Conservation (phyloP, 2,329 filamentous ascomycete species). For the Simplicillium sp. region DNA sequence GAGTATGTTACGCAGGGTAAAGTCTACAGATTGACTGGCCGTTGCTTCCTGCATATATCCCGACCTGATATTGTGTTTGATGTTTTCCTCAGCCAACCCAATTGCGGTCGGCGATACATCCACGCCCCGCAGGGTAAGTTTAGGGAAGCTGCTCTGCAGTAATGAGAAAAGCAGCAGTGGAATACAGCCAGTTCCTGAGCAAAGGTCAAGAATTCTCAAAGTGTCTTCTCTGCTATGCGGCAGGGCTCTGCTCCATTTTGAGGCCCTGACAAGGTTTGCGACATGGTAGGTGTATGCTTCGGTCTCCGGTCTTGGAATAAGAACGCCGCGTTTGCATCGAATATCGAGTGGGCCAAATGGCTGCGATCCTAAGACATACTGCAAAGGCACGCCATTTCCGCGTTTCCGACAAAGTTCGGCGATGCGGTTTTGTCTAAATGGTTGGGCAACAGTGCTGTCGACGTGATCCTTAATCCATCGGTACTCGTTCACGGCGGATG, state of each 20-base stretch:
- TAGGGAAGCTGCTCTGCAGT: constrained; percentile 31
- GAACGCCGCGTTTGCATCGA: constrained; percentile 62
- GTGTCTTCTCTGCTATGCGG: constrained; percentile 6
- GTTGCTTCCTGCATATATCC: constrained; percentile 12
- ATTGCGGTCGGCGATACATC: constrained; percentile 65
- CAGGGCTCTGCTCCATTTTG: background rate
- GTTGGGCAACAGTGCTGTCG: constrained; percentile 15
- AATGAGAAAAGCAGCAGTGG: constrained; percentile 63
- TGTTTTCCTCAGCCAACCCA: constrained; percentile 55
- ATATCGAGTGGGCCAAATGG: constrained; percentile 82
- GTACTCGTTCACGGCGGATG: constrained; percentile 58
- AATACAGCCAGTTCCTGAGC: constrained; percentile 88
- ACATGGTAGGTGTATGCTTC: constrained; percentile 57
- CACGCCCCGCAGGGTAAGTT: constrained; percentile 52
- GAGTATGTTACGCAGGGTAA: constrained; percentile 42
- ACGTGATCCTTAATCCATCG: constrained; percentile 62
- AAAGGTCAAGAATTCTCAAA: constrained; percentile 70
- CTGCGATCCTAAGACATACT: constrained; percentile 82
- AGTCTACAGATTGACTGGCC: constrained; percentile 24
- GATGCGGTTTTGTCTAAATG: constrained; percentile 15
- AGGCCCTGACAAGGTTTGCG: constrained; percentile 29
- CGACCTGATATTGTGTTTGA: constrained; percentile 34
- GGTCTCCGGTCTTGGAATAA: constrained; percentile 78
- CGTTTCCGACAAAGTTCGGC: constrained; percentile 36
- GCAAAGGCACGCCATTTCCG: constrained; percentile 62